Conservation (phyloP, 2,329 filamentous ascomycete genomes). For the Colletotrichum caudatum region DNA sequence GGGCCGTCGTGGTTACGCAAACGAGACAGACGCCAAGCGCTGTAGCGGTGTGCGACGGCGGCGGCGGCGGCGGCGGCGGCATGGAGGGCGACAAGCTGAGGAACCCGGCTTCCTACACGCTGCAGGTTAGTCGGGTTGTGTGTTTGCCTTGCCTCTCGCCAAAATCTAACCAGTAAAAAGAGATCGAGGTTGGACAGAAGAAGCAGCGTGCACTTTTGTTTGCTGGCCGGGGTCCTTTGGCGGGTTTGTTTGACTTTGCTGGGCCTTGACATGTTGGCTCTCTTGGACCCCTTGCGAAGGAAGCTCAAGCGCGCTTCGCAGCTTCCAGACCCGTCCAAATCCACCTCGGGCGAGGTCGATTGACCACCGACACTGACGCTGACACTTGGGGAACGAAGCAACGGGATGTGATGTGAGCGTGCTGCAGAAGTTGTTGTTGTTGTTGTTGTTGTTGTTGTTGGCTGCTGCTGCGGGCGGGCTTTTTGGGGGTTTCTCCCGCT, state of each 20-base stretch:
- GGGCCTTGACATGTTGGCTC: neutral
- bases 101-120: neutral
- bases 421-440: neutral
- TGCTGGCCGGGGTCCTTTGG: neutral
- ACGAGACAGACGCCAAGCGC: neutral
- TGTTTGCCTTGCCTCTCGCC: neutral
- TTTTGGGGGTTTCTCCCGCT: neutral
- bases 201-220: neutral
- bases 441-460: no score
- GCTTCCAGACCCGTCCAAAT: no score
- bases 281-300: neutral
- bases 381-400: neutral
- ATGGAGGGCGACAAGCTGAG: neutral
- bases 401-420: neutral
- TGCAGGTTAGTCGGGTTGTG: neutral
- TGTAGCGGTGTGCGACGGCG: neutral
- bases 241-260: neutral
- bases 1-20: neutral
- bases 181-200: neutral
- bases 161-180: neutral
- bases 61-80: neutral
- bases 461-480: neutral
- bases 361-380: neutral
- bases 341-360: slow-evolving; percentile 1
- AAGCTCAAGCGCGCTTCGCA: no score